Conservation (phyloP, 345 rosid species). For the Isatis tinctoria region DNA sequence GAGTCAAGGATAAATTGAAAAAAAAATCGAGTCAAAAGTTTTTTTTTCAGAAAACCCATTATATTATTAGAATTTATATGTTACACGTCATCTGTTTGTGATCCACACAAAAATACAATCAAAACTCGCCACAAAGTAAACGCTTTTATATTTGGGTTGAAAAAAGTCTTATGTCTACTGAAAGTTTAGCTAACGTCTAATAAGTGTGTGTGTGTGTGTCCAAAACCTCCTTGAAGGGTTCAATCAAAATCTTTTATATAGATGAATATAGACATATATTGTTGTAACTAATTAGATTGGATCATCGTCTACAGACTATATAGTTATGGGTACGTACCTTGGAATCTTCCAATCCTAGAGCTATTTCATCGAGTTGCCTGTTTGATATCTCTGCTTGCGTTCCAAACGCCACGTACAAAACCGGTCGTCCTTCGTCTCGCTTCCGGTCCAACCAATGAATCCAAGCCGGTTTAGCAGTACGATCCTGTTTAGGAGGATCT, state of each 20-base stretch:
- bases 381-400: conserved; percentile 59
- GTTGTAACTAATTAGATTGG: neutral
- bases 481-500: conserved; percentile 5
- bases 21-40: no score
- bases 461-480: conserved; percentile 47
- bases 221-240: neutral
- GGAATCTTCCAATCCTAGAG: conserved; percentile 55
- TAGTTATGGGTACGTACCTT: conserved; percentile 19
- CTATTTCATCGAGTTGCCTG: conserved; percentile 51
- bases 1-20: no score
- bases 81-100: neutral
- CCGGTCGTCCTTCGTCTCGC: conserved; percentile 40
- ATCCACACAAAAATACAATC: neutral
- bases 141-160: neutral
- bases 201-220: neutral
- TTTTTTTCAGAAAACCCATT: no score
- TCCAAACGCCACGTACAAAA: conserved; percentile 78
- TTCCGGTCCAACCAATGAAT: conserved; percentile 61
- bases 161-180: neutral
- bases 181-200: neutral
- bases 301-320: neutral
- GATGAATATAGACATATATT: neutral
- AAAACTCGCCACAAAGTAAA: neutral
- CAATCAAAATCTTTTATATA: neutral
- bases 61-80: neutral